Conservation (phyloP, 2,329 filamentous ascomycete species). For the Scedosporium dehoogii region DNA sequence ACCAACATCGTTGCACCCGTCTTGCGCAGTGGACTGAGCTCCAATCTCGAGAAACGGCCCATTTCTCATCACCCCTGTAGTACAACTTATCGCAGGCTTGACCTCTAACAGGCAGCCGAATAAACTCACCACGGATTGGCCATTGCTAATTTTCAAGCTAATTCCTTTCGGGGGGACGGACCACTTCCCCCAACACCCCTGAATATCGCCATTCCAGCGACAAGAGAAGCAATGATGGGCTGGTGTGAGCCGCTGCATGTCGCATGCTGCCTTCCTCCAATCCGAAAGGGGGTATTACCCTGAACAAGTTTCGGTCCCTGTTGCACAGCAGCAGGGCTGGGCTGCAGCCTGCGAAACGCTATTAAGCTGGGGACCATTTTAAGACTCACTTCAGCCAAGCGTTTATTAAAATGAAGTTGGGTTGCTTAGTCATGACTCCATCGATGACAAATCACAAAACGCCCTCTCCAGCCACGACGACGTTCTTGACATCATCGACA, state of each 20-base stretch:
- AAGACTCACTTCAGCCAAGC: slow-evolving; percentile 3
- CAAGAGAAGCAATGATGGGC: too few relatives aligned
- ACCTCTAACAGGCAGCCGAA: background rate
- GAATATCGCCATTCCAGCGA: background rate
- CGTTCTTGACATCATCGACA: background rate
- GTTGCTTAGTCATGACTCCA: background rate
- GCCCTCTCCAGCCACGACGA: background rate
- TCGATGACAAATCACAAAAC: background rate
- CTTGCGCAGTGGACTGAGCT: too few relatives aligned
- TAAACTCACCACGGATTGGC: background rate
- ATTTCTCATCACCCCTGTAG: background rate
- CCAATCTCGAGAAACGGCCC: background rate
- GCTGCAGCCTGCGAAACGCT: background rate
- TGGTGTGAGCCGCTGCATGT: background rate
- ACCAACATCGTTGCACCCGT: too few relatives aligned
- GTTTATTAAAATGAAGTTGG: slow-evolving; percentile 1
- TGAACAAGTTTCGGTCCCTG: background rate
- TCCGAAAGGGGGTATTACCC: background rate
- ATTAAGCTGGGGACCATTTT: background rate
- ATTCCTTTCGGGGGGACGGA: background rate
- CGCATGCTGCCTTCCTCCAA: background rate
- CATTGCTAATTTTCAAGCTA: background rate
- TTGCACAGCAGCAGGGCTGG: background rate
- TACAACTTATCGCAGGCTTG: background rate
- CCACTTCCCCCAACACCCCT: background rate